Percentiles rank a stretch among this genome's conserved stretches.
phyloP scores from a whole-genome alignment of 495 filamentous ascomycete genomes.

The Trichodelitschia bisporula region DNA sequence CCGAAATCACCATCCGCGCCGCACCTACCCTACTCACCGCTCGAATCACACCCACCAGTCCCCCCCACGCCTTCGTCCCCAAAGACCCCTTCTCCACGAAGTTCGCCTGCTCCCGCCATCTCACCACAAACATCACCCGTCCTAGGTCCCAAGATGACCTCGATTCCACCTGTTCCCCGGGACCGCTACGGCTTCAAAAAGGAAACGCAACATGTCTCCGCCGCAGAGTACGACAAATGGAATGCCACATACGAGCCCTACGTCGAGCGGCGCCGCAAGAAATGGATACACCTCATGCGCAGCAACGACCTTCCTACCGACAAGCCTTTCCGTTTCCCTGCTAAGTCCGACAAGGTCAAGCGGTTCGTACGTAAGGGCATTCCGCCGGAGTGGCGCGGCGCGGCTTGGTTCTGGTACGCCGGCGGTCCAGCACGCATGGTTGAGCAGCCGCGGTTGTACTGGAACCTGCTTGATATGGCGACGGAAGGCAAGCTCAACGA shows the following conservation, averaged over 20 bases:
- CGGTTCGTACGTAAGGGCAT: constrained; percentile 88
- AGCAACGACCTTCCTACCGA: constrained; percentile 49
- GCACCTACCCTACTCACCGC: too few species aligned
- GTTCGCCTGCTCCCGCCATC: constrained; percentile 9
- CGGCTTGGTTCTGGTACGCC: constrained; percentile 96
- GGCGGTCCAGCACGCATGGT: constrained; percentile 56
- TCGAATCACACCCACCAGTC: too few species aligned
- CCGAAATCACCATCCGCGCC: too few species aligned
- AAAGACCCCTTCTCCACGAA: too few species aligned
- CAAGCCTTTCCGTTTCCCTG: constrained; percentile 54
- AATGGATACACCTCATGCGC: constrained; percentile 57
- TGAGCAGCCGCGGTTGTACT: constrained; percentile 50
- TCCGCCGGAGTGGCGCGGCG: constrained; percentile 73
- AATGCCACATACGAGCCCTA: constrained; percentile 41
- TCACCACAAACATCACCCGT: constrained; percentile 12
- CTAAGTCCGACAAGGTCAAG: constrained; percentile 58
- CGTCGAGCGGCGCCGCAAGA: constrained; percentile 41
- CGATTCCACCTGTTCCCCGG: constrained; percentile 22
- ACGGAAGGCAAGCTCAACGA: constrained; percentile 35
- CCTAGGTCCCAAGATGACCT: too few species aligned
- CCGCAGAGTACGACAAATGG: constrained; percentile 66
- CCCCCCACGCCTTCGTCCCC: too few species aligned
- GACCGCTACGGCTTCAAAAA: constrained; percentile 87
- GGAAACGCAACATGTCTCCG: constrained; percentile 50
- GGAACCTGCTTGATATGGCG: constrained; percentile 23